phyloP scores from a whole-genome alignment of 768 basidiomycete genomes.

The Chlorophyllum brunneum region DNA sequence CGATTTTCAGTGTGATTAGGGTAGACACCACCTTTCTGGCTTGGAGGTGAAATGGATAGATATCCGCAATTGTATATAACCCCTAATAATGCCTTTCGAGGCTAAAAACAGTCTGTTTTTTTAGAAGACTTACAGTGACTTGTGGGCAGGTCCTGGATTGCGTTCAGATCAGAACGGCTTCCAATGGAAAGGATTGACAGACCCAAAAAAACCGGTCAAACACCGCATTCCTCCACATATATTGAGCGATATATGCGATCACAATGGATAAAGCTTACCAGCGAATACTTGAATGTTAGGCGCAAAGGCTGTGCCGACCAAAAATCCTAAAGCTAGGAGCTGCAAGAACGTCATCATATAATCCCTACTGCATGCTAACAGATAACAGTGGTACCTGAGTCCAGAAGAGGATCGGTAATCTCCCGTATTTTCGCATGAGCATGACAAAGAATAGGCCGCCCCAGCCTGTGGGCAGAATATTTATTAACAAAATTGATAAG shows the following conservation, averaged over 20 bases:
- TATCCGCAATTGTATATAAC: slow-evolving; percentile 54
- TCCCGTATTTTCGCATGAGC: slow-evolving; percentile 57
- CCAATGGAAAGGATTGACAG: slow-evolving; percentile 15
- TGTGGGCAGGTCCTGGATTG: slow-evolving; percentile 50
- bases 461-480: slow-evolving; percentile 37
- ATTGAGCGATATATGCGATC: not conserved
- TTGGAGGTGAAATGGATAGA: slow-evolving; percentile 69
- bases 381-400: slow-evolving; percentile 58
- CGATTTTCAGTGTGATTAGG: not conserved
- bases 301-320: slow-evolving; percentile 41
- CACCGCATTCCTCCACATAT: slow-evolving; percentile 48
- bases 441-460: slow-evolving; percentile 61
- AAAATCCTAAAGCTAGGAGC: slow-evolving; percentile 55
- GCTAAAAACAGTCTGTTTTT: too few relatives aligned
- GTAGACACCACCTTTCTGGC: slow-evolving; percentile 49
- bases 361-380: not conserved
- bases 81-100: too few relatives aligned
- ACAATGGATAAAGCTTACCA: slow-evolving; percentile 27
- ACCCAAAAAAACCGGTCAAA: slow-evolving; percentile 55
- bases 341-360: slow-evolving; percentile 21
- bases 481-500: not conserved
- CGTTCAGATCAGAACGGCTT: not conserved
- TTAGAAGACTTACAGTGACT: slow-evolving; percentile 43
- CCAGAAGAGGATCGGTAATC: slow-evolving; percentile 69
- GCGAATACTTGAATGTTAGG: slow-evolving; percentile 54